Evolutionary conservation across 2,329 filamentous ascomycete genomes (phyloP), one percentile per base, ranked within the genome.

Genomic region (Lecanoromycetidae sp.): DNA sequence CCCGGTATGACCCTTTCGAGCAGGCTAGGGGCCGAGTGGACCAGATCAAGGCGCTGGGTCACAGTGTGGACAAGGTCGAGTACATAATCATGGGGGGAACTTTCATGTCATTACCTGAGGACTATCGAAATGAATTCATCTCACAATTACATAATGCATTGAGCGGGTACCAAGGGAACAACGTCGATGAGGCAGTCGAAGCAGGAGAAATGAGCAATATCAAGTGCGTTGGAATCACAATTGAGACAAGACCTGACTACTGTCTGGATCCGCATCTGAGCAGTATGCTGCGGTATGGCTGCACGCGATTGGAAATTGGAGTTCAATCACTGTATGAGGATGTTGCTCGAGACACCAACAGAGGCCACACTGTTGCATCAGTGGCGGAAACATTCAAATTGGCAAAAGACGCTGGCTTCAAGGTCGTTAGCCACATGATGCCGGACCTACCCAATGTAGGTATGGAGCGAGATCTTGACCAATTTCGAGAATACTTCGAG

Each of bases 81-180:
- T 98, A 96, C 65, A 98, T 98, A 61, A 94, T 98, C 62, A 98
- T 98, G 91, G 91, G 91, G 51, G 91, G 91, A 55, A 98, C 91
- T 0, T 98, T 98, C 67, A 98, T 98, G 93, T 96, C 90, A 2
- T 68, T 98, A 22, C 76, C 90, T 7, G 80, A 87, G 58, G 80
- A 82, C 20, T 98, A 98, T 64, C 75, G 91, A 23, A 86, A 98
- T 52, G 80, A 85, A 48, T 98, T 98, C 59, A 94, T 98, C 50
- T 83, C 87, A 1, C 90, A 95, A 60, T 74, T 98, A 42, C 91
- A 98, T 68, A 98, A 98, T 61, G 91, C 91, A 1, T 76, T 98
- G 6, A 95, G 87, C 55, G 91, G 91, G 6, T 98, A 98, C 62
- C 87, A 94, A 59, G 94, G 88, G 0, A 82, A 80, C 34, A 86